phyloP scores from a whole-genome alignment of 129 eudicot species.

The Flaveria sonorensis region DNA sequence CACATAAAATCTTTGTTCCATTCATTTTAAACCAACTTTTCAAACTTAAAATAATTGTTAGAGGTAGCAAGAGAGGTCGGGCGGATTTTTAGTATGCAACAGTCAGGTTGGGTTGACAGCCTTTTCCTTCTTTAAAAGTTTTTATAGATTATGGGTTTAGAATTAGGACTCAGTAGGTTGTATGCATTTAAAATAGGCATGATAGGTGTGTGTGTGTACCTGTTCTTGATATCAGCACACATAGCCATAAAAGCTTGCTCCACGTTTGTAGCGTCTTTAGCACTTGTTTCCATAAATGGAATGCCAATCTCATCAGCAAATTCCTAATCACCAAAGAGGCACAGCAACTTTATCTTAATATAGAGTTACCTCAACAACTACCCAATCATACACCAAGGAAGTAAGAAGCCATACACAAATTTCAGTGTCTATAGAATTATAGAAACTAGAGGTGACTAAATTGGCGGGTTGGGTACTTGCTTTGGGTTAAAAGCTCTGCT shows the following conservation, averaged over 20 bases:
- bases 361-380: background rate
- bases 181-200: background rate
- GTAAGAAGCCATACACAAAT: background rate
- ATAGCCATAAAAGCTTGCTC: constrained; percentile 94
- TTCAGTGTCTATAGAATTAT: background rate
- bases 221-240: constrained; percentile 79
- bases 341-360: background rate
- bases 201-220: constrained; percentile 37
- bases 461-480: background rate
- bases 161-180: background rate
- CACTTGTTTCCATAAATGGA: constrained; percentile 90
- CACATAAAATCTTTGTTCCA: constrained; percentile 7
- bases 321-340: constrained; percentile 36
- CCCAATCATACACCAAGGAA: background rate
- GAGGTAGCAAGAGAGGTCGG: background rate
- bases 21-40: constrained; percentile 15
- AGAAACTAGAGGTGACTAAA: background rate
- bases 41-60: background rate
- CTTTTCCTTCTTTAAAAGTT: background rate
- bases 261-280: constrained; percentile 76
- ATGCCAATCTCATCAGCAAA: constrained; percentile 88
- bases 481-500: background rate
- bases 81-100: background rate
- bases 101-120: background rate
- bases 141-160: background rate